These are phyloP conservation scores for Ogataea parapolymorpha DNA, from an alignment of 805 yeast species.

Conservation along the genomic window DNA sequence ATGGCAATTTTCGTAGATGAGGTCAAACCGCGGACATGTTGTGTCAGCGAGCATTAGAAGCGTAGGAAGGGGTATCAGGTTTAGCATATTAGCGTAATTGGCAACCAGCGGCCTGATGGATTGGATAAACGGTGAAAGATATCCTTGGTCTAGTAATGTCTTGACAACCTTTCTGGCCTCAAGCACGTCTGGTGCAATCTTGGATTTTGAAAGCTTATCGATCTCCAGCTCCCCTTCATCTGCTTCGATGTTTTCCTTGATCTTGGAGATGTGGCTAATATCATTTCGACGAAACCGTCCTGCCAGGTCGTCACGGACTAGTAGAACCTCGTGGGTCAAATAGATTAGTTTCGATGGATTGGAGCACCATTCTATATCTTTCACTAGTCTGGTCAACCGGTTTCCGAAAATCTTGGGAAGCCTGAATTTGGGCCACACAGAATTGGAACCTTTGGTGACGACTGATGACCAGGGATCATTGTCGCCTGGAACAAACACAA, in stretches of 20 bases:
- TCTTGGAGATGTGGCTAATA: constrained; percentile 45
- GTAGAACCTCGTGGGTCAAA: constrained; percentile 76
- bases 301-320: constrained; percentile 71
- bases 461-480: constrained; percentile 92
- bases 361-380: constrained; percentile 53
- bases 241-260: constrained; percentile 15
- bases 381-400: constrained; percentile 57
- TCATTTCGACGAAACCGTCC: constrained; percentile 69
- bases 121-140: constrained; percentile 73
- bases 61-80: constrained; percentile 78
- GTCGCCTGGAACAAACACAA: constrained; percentile 81
- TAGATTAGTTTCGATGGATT: constrained; percentile 81
- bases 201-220: constrained; percentile 29
- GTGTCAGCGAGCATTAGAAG: constrained; percentile 63
- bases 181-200: constrained; percentile 42
- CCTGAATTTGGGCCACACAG: constrained; percentile 67
- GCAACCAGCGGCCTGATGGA: constrained; percentile 62
- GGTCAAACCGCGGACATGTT: constrained; percentile 65
- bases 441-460: constrained; percentile 56
- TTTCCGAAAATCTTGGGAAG: constrained; percentile 72
- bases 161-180: constrained; percentile 72
- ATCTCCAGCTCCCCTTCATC: constrained; percentile 25
- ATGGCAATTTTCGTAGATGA: constrained; percentile 79
- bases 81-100: constrained; percentile 64
- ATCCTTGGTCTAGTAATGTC: constrained; percentile 84